phyloP scores from a whole-genome alignment of 2,329 filamentous ascomycete genomes.

The Verticillium alfalfae region DNA sequence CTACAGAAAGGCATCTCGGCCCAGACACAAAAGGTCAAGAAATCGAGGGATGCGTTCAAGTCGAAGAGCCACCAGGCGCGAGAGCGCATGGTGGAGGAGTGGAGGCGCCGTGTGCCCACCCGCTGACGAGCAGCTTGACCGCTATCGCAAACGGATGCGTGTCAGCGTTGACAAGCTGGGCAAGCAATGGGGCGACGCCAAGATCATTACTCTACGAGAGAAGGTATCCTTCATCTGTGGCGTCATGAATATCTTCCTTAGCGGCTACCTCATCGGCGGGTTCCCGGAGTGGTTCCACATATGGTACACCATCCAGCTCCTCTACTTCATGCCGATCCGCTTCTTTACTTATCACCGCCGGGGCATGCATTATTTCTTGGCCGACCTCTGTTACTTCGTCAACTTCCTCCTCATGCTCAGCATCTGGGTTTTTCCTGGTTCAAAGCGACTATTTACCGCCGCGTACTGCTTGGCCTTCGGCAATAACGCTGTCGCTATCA shows the following conservation, averaged over 20 bases:
- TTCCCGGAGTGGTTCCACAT: constrained; percentile 80
- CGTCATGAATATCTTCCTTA: constrained; percentile 95
- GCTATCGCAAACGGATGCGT: constrained; percentile 84
- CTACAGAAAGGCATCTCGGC: constrained; percentile 76
- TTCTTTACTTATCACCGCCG: constrained; percentile 86
- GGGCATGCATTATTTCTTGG: constrained; percentile 95
- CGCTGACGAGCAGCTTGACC: constrained; percentile 87
- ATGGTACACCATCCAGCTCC: constrained; percentile 84
- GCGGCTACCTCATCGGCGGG: constrained; percentile 86
- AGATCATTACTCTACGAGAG: constrained; percentile 81
- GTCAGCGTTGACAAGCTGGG: constrained; percentile 82
- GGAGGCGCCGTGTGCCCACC: constrained; percentile 81
- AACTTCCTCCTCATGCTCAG: constrained; percentile 78
- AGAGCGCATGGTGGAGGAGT: constrained; percentile 87
- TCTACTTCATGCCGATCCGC: constrained; percentile 96
- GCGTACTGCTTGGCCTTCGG: constrained; percentile 90
- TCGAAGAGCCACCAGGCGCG: constrained; percentile 72
- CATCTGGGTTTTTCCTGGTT: constrained; percentile 86
- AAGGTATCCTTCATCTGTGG: constrained; percentile 95
- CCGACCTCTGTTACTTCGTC: constrained; percentile 97
- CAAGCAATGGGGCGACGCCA: constrained; percentile 82
- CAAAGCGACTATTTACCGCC: constrained; percentile 86
- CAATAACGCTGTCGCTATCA: constrained; percentile 95
- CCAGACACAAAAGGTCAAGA: constrained; percentile 79
- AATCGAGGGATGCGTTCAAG: constrained; percentile 75